These are phyloP conservation scores for Neonectria magnoliae DNA, from an alignment of 2,329 filamentous ascomycete species.

Conservation along the genomic window DNA sequence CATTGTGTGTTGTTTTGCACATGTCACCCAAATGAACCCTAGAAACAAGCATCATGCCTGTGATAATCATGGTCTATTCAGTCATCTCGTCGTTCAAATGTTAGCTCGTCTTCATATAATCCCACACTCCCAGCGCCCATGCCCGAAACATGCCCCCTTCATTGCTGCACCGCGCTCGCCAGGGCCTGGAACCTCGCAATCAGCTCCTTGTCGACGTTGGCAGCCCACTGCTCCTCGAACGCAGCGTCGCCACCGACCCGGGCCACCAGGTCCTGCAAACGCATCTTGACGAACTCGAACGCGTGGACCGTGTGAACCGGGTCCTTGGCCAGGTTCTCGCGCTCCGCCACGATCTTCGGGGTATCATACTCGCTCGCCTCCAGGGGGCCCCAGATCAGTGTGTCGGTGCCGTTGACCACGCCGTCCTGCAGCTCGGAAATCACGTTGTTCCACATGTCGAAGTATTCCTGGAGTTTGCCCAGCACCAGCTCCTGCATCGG, in stretches of 20 bases:
- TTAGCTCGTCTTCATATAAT: slow-evolving; percentile 22
- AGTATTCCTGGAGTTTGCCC: slow-evolving; percentile 74
- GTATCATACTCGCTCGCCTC: slow-evolving; percentile 65
- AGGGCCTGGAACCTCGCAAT: slow-evolving; percentile 67
- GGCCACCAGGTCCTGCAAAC: slow-evolving; percentile 67
- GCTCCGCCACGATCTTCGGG: slow-evolving; percentile 63
- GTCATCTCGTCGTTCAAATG: slow-evolving; percentile 33
- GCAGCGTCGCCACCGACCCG: slow-evolving; percentile 70
- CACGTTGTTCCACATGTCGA: slow-evolving; percentile 79
- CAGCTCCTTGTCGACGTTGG: slow-evolving; percentile 80
- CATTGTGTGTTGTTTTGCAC: neutral
- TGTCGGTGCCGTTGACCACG: slow-evolving; percentile 61
- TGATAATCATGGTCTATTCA: slow-evolving; percentile 21
- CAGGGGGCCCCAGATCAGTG: slow-evolving; percentile 57
- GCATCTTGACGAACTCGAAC: slow-evolving; percentile 70
- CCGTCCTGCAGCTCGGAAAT: slow-evolving; percentile 73
- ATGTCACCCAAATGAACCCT: neutral
- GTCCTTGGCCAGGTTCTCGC: slow-evolving; percentile 66
- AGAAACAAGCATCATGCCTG: neutral
- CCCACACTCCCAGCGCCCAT: slow-evolving; percentile 6
- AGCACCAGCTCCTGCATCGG: slow-evolving; percentile 68
- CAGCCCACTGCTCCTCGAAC: slow-evolving; percentile 75
- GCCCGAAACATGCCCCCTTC: neutral
- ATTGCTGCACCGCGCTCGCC: slow-evolving; percentile 35
- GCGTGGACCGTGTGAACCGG: slow-evolving; percentile 74